These are phyloP conservation scores for Mycothermus thermophilus DNA, from an alignment of 495 filamentous ascomycete species.

Conservation along the genomic window DNA sequence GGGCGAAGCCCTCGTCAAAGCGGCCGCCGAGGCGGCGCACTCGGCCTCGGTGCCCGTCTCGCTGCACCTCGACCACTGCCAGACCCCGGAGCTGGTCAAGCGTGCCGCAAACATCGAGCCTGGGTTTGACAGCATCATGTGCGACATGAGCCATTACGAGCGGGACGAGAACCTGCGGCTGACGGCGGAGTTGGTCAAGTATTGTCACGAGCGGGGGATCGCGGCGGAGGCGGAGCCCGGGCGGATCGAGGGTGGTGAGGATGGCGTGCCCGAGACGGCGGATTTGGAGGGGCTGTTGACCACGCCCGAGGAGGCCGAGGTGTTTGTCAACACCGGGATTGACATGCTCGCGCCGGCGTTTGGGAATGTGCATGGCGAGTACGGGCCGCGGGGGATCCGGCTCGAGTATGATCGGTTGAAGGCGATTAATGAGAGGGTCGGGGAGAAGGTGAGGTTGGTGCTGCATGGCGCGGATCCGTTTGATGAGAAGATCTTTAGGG, in stretches of 20 bases:
- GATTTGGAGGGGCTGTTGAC: slow-evolving; percentile 64
- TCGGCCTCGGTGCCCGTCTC: slow-evolving; percentile 55
- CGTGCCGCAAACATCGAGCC: slow-evolving; percentile 47
- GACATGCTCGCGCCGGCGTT: slow-evolving; percentile 77
- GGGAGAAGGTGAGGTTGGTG: slow-evolving; percentile 50
- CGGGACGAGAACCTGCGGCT: slow-evolving; percentile 64
- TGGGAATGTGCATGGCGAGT: slow-evolving; percentile 76
- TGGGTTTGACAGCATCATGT: slow-evolving; percentile 70
- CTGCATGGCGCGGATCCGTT: slow-evolving; percentile 72
- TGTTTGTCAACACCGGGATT: slow-evolving; percentile 67
- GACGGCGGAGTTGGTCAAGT: slow-evolving; percentile 54
- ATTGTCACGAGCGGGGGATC: slow-evolving; percentile 63
- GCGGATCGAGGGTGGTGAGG: slow-evolving; percentile 72
- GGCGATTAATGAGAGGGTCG: slow-evolving; percentile 47
- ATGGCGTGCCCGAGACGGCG: slow-evolving; percentile 63
- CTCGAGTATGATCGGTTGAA: slow-evolving; percentile 58
- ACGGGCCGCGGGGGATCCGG: slow-evolving; percentile 59
- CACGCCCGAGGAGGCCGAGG: slow-evolving; percentile 60
- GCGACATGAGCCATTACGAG: slow-evolving; percentile 72
- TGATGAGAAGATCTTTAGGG: slow-evolving; percentile 48
- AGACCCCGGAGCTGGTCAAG: slow-evolving; percentile 56
- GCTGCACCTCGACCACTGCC: slow-evolving; percentile 66
- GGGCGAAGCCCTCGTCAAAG: slow-evolving; percentile 32
- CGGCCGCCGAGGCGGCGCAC: slow-evolving; percentile 37
- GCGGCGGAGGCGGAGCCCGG: slow-evolving; percentile 72